A percentile compares a stretch with the other conserved stretches of the same genome.
phyloP scores from a whole-genome alignment of 2,329 filamentous ascomycete species.

The Hortaea werneckii region DNA sequence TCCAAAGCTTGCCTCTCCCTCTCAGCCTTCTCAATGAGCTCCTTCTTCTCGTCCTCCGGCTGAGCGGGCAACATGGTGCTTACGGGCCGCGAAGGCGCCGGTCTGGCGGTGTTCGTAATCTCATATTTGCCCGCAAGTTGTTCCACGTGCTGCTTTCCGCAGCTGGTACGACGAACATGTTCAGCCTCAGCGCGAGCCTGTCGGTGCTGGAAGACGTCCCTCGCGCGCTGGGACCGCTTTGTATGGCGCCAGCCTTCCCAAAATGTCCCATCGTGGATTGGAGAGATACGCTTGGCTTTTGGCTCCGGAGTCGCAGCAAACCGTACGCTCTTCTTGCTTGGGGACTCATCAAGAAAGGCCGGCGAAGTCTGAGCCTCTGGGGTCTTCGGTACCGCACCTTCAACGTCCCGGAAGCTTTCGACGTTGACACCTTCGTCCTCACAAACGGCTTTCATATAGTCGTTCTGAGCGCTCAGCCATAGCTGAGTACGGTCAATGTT shows the following conservation, averaged over 20 bases:
- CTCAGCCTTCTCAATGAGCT: constrained; percentile 39
- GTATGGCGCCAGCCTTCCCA: constrained; percentile 60
- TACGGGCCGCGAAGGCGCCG: constrained; percentile 33
- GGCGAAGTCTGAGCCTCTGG: constrained; percentile 16
- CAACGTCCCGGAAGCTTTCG: constrained; percentile 20
- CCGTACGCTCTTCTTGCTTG: constrained; percentile 63
- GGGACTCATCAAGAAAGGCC: constrained; percentile 18
- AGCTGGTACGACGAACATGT: constrained; percentile 69
- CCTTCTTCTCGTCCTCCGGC: constrained; percentile 27
- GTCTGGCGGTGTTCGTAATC: constrained; percentile 44
- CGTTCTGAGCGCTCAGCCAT: constrained; percentile 75
- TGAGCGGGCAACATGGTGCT: constrained; percentile 31
- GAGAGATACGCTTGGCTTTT: constrained; percentile 20
- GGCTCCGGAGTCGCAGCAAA: constrained; percentile 41
- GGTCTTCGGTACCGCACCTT: constrained; percentile 21
- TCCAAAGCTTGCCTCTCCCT: constrained; percentile 71
- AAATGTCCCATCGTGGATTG: constrained; percentile 50
- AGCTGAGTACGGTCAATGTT: constrained; percentile 75
- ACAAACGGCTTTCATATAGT: constrained; percentile 42
- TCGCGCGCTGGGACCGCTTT: constrained; percentile 48
- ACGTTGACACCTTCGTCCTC: constrained; percentile 20
- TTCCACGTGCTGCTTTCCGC: constrained; percentile 62
- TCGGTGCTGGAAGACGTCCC: constrained; percentile 76
- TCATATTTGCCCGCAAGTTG: constrained; percentile 80
- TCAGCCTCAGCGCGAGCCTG: constrained; percentile 79